A percentile compares a stretch with the other conserved stretches of the same genome.
phyloP scores from a whole-genome alignment of 2,329 filamentous ascomycete genomes.

The Aspergillus jensenii region DNA sequence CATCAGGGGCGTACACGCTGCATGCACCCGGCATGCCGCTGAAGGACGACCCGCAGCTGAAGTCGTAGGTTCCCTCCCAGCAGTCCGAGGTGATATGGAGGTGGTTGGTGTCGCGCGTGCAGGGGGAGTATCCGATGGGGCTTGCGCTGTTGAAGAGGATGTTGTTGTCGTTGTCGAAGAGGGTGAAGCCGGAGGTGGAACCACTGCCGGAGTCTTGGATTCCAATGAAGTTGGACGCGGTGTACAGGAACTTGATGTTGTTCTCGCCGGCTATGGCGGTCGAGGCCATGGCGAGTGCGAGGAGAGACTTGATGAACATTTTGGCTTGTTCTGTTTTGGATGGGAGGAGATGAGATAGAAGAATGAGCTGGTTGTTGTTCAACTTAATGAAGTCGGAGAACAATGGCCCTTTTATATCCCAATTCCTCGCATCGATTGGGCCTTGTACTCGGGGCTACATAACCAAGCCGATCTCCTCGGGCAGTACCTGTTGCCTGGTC shows the following conservation, averaged over 20 bases:
- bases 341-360: too few relatives aligned
- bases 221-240: not conserved
- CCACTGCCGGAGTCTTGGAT: not conserved
- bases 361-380: too few relatives aligned
- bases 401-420: too few relatives aligned
- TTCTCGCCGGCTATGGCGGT: not conserved
- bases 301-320: not conserved
- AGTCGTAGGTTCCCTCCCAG: not conserved
- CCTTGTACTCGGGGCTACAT: too few relatives aligned
- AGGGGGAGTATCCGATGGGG: not conserved
- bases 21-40: slow-evolving; percentile 1
- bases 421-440: too few relatives aligned
- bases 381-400: too few relatives aligned
- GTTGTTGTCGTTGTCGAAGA: not conserved
- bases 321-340: not conserved
- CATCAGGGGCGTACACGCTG: slow-evolving; percentile 1
- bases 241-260: not conserved
- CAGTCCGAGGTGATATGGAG: not conserved
- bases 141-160: not conserved
- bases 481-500: too few relatives aligned
- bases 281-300: not conserved
- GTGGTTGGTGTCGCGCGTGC: not conserved
- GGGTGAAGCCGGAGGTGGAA: not conserved
- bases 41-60: slow-evolving; percentile 1
- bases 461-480: too few relatives aligned